phyloP scores from a whole-genome alignment of 1,284 basidiomycete species.

The Wolfiporia cocos region DNA sequence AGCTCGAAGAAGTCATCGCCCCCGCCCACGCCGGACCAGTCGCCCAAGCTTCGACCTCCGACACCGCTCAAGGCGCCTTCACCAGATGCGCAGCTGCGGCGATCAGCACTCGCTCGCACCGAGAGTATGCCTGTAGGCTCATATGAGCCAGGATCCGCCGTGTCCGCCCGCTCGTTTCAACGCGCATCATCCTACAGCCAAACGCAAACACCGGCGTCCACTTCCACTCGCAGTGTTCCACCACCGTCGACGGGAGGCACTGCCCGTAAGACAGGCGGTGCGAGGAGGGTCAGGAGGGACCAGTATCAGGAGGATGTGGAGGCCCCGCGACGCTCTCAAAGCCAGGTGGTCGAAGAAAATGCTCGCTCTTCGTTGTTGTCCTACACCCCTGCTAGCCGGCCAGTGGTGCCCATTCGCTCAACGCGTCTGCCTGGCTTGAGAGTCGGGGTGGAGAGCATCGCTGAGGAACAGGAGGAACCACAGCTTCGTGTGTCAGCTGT shows the following conservation, averaged over 20 bases:
- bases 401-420: slow-evolving; percentile 6
- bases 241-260: slow-evolving; percentile 27
- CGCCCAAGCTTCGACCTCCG: slow-evolving; percentile 29
- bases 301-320: slow-evolving; percentile 29
- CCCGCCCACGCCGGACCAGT: slow-evolving; percentile 32
- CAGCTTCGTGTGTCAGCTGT: slow-evolving; percentile 15
- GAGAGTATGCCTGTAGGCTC: slow-evolving; percentile 41
- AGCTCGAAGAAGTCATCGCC: slow-evolving; percentile 29
- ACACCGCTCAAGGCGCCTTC: slow-evolving; percentile 34
- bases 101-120: slow-evolving; percentile 55
- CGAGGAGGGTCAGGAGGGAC: slow-evolving; percentile 37
- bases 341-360: slow-evolving; percentile 21
- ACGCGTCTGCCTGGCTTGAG: slow-evolving; percentile 8
- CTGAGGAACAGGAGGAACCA: slow-evolving; percentile 9
- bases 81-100: slow-evolving; percentile 23
- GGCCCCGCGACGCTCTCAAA: slow-evolving; percentile 15
- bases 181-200: no score
- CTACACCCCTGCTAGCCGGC: slow-evolving; percentile 7
- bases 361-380: slow-evolving; percentile 18
- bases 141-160: slow-evolving; percentile 20
- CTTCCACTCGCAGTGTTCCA: slow-evolving; percentile 12
- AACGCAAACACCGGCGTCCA: slow-evolving; percentile 24
- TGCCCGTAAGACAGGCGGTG: slow-evolving; percentile 28
- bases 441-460: slow-evolving; percentile 13
- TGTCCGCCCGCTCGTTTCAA: slow-evolving; percentile 44